Base-by-base conservation (phyloP, 495 filamentous ascomycete genomes). In the Glonium stellatum region DNA sequence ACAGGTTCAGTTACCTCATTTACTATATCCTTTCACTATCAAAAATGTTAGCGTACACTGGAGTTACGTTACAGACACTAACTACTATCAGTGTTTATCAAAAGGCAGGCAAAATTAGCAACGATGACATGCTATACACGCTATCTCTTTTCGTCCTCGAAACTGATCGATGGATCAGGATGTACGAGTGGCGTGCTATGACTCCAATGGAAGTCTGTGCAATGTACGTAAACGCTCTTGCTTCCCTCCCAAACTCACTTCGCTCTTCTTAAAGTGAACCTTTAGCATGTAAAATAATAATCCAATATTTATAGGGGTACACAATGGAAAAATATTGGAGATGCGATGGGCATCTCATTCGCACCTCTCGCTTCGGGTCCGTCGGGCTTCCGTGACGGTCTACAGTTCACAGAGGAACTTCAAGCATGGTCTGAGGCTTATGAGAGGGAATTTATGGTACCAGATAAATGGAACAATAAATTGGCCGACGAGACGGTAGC, bases 111-210 rank as follows among this genome's bases (percentile, higher is more conserved):
- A 78, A 79, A 58, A 88, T 89, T 62, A 71, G 71, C 12, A 80
- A 87, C 31, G 74, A 78, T 11, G 85, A 88, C 61, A 78, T 88
- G 70, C 75, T 89, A 1, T 89, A 85, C 71, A 87, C 85, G 3
- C 77, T 88, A 0, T 77, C 76, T 13, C 75, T 87, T 0, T 88
- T 87, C 67, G 78, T 83, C 1, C 66, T 75, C 0, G 79, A 87
- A 62, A 85, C 84, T 0, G 70, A 79, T 49, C 71, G 75, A 9
- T 89, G 84, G 71, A 77, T 84, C 15, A 65, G 73, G 9, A 63
- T 67, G 6, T 86, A 79, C 66, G 85, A 89, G 63, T 89, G 85
- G 85, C 78, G 86, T 2, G 18, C 67, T 1, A 64, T 87, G 53
- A 83, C 74, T 27, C 79, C 83, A 0, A 74, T 87, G 63, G 86